Percentiles rank a stretch among this genome's conserved stretches.
Evolutionary conservation across 768 basidiomycete species (phyloP).

Genomic region (Tulasnella sp.): DNA sequence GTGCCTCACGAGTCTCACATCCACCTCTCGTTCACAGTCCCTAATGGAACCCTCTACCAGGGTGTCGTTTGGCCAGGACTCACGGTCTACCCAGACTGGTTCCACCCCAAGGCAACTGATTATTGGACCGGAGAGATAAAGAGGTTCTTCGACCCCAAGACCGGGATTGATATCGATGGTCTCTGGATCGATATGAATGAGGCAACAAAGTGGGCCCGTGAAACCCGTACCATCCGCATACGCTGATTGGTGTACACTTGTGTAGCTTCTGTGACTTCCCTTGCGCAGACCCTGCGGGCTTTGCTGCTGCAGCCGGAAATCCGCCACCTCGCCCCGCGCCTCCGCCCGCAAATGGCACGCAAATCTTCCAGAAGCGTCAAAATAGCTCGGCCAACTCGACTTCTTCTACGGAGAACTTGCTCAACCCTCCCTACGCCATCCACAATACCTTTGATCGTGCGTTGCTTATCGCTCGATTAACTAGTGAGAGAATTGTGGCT

Average conservation of each 20-base stretch:
- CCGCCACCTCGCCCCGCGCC: slow-evolving; percentile 57
- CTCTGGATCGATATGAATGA: slow-evolving; percentile 65
- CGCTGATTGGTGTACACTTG: not conserved
- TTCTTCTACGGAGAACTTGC: slow-evolving; percentile 20
- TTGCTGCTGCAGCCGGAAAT: slow-evolving; percentile 56
- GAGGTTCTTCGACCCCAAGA: slow-evolving; percentile 36
- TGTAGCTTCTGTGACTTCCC: slow-evolving; percentile 65
- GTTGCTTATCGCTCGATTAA: not conserved
- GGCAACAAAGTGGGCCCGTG: slow-evolving; percentile 57
- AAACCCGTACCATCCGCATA: not conserved
- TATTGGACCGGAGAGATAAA: slow-evolving; percentile 40
- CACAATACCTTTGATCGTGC: slow-evolving; percentile 15
- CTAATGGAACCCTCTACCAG: slow-evolving; percentile 34
- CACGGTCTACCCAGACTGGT: slow-evolving; percentile 42
- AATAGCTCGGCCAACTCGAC: slow-evolving; percentile 18
- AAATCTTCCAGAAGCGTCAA: slow-evolving; percentile 47
- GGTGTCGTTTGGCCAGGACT: slow-evolving; percentile 41
- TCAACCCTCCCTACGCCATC: slow-evolving; percentile 37
- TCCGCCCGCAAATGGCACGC: slow-evolving; percentile 58
- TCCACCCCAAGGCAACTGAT: slow-evolving; percentile 35
- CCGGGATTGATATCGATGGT: slow-evolving; percentile 38
- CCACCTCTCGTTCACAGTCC: not conserved
- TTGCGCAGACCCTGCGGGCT: slow-evolving; percentile 62
- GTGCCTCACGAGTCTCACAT: not conserved
- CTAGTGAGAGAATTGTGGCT: not conserved